These are phyloP conservation scores for Penicillium concentricum DNA, from an alignment of 2,329 filamentous ascomycete species.

Conservation along the genomic window DNA sequence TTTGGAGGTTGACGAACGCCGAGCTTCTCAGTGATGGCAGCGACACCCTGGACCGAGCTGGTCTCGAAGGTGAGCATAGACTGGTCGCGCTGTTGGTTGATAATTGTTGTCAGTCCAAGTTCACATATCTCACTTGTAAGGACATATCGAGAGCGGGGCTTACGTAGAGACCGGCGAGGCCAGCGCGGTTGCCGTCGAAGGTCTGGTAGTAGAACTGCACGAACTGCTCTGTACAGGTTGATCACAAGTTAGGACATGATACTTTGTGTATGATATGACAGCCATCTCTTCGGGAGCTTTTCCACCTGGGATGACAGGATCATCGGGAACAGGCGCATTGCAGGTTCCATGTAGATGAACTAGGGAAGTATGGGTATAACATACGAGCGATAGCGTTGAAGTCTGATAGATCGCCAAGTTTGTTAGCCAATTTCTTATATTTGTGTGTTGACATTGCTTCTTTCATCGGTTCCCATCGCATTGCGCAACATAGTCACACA, in stretches of 20 bases:
- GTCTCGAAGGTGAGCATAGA: conserved; percentile 96
- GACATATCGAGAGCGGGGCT: conserved; percentile 32
- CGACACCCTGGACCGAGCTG: conserved; percentile 61
- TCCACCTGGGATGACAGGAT: conserved; percentile 4
- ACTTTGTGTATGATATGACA: neutral
- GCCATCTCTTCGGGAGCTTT: neutral
- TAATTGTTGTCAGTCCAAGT: conserved; percentile 8
- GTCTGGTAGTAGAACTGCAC: conserved; percentile 86
- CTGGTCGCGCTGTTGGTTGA: conserved; percentile 61
- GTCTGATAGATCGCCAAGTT: conserved; percentile 26
- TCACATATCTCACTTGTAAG: neutral
- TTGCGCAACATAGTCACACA: conserved; percentile 19
- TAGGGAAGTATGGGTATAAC: conserved; percentile 17
- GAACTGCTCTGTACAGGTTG: conserved; percentile 68
- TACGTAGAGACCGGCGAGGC: conserved; percentile 77
- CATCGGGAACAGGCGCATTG: conserved; percentile 9
- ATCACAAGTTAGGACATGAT: conserved; percentile 17
- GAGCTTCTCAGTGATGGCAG: conserved; percentile 76
- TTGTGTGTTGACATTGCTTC: neutral
- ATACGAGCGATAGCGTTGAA: conserved; percentile 42
- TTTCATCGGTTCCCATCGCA: neutral
- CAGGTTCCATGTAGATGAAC: neutral
- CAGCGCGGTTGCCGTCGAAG: conserved; percentile 71
- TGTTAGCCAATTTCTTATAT: conserved; percentile 12
- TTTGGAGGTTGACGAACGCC: conserved; percentile 54